Conservation (phyloP, 2,329 filamentous ascomycete genomes). For the Aspergillus costaricaensis region DNA sequence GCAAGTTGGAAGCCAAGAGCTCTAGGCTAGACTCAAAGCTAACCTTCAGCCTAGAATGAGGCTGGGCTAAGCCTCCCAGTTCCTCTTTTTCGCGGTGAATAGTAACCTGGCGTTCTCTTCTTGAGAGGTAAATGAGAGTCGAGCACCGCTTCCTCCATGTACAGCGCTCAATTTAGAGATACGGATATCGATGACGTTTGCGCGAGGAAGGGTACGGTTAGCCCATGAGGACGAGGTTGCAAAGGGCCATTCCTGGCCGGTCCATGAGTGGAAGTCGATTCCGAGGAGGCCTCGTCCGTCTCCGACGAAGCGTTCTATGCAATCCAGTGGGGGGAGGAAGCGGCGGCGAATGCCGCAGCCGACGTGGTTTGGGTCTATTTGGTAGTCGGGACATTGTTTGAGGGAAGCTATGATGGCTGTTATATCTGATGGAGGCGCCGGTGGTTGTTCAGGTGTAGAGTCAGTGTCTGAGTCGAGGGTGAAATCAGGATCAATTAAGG, state of each 20-base stretch:
- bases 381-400: constrained; percentile 46
- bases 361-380: constrained; percentile 44
- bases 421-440: constrained; percentile 32
- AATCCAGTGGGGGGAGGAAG: constrained; percentile 42
- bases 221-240: constrained; percentile 23
- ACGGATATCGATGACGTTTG: constrained; percentile 28
- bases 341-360: constrained; percentile 47
- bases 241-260: constrained; percentile 14
- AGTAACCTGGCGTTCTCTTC: constrained; percentile 36
- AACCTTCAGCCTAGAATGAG: not conserved
- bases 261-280: constrained; percentile 21
- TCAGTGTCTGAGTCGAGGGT: constrained; percentile 9
- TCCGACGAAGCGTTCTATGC: constrained; percentile 39
- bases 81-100: constrained; percentile 39
- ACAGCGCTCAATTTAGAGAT: constrained; percentile 28
- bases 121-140: constrained; percentile 9
- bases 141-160: constrained; percentile 19
- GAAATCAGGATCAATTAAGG: constrained; percentile 39
- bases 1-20: no score
- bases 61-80: constrained; percentile 34
- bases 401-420: constrained; percentile 38
- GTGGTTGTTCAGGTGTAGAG: not conserved
- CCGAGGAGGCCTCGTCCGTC: constrained; percentile 37
- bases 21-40: no score
- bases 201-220: constrained; percentile 20